Base-by-base conservation (phyloP, 164 flowering plant species). In the Buxus sempervirens region DNA sequence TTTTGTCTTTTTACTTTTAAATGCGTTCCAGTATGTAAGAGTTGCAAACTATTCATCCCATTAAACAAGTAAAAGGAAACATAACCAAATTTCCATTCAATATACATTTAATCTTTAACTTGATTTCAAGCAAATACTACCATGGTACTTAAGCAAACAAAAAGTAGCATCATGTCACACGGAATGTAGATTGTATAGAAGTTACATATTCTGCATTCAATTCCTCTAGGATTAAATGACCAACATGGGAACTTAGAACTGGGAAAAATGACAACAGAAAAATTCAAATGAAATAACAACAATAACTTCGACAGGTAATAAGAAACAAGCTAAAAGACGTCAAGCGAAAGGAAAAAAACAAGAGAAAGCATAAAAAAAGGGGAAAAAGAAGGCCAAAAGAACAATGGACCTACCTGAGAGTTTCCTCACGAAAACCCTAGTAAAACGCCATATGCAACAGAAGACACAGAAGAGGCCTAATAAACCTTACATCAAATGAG, bases 351-450 rank as follows among this genome's bases (percentile, higher is more conserved):
- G 22, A 21, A 26, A 20, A 1, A 25, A 62, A 22, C 24, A 19
- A 38, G 24, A 38, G 27, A 51, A 41, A 63, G 3, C 15, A n/a
- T n/a, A n/a, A 28, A 49, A 73, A 64, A 14, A 14, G 19, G 8
- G 45, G 9, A 48, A 54, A 63, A 54, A 16, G 54, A 18, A 42
- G 22, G n/a, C n/a, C n/a, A 65, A 66, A 77, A 65, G 25, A 68
- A 51, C 16, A 77, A 62, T 42, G 28, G 38, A 69, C 61, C 22
- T 53, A 73, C 75, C 70, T 65, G 28, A 63, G 16, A 26, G 26
- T 19, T n/a, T 45, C 58, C 26, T 66, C 66, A 68, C 41, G 24
- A 70, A 68, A 72, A 55, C 65, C 77, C 74, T 73, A 70, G 70
- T 58, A 60, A 70, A 74, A 28, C 14, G 41, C 63, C 28, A 10